Conservation (phyloP, 2,329 filamentous ascomycete genomes). For the Diaporthe sp. region DNA sequence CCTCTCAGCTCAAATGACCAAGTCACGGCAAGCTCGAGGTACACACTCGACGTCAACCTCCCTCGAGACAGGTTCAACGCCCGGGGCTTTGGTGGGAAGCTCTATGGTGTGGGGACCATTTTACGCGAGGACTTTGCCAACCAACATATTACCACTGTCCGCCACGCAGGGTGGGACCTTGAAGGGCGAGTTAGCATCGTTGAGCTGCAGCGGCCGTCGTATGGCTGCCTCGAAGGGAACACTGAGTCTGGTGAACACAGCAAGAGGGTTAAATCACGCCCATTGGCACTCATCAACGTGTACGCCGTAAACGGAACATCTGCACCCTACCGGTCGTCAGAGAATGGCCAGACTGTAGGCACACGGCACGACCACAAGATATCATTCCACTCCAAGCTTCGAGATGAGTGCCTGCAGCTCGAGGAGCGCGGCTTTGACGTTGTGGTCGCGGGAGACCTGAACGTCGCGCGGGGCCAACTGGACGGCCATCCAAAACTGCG, state of each 20-base stretch:
- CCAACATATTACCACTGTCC: slow-evolving; percentile 48
- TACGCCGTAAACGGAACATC: slow-evolving; percentile 68
- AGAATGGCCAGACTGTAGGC: slow-evolving; percentile 56
- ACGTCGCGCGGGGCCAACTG: slow-evolving; percentile 57
- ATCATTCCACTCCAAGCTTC: slow-evolving; percentile 60
- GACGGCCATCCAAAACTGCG: slow-evolving; percentile 61
- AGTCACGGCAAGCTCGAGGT: slow-evolving; percentile 32
- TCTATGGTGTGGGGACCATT: slow-evolving; percentile 67
- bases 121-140: slow-evolving; percentile 59
- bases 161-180: slow-evolving; percentile 63
- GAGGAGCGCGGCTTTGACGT: slow-evolving; percentile 58
- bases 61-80: slow-evolving; percentile 65
- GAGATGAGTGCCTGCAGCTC: slow-evolving; percentile 58
- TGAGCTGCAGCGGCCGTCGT: slow-evolving; percentile 47
- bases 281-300: slow-evolving; percentile 63
- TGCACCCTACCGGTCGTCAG: slow-evolving; percentile 59
- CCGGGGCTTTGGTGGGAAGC: slow-evolving; percentile 61
- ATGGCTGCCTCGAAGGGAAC: not conserved
- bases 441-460: slow-evolving; percentile 66
- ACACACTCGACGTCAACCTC: slow-evolving; percentile 58
- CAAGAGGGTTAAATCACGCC: slow-evolving; percentile 23
- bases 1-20: slow-evolving; percentile 34
- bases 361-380: slow-evolving; percentile 67
- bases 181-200: slow-evolving; percentile 66
- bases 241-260: not conserved